phyloP scores from a whole-genome alignment of 2,329 filamentous ascomycete genomes.

The Xylaria sp. region DNA sequence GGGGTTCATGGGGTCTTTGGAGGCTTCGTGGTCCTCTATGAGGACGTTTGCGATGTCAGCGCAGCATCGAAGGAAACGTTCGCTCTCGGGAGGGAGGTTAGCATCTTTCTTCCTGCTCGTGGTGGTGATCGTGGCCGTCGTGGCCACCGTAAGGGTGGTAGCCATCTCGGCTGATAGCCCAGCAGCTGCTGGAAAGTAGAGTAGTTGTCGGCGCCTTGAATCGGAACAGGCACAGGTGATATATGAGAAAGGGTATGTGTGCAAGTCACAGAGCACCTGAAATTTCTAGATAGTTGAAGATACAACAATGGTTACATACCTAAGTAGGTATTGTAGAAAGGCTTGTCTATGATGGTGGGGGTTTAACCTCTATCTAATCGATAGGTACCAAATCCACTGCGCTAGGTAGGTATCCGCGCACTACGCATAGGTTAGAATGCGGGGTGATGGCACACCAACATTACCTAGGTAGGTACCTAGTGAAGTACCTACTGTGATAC shows the following conservation, averaged over 20 bases:
- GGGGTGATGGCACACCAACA: background rate
- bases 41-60: conserved; percentile 93
- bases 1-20: conserved; percentile 75
- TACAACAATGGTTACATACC: too few species aligned
- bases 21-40: conserved; percentile 91
- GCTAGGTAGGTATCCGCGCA: too few species aligned
- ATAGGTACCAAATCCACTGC: background rate
- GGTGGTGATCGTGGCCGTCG: conserved; percentile 63
- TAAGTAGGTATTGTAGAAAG: too few species aligned
- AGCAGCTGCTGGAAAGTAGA: background rate
- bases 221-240: background rate
- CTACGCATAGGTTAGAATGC: too few species aligned
- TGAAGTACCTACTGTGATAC: too few species aligned
- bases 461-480: too few species aligned
- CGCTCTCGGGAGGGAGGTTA: conserved; percentile 89
- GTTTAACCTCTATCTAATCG: too few species aligned
- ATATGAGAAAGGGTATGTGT: background rate
- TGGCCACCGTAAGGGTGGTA: conserved; percentile 71
- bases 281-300: conserved; percentile 1
- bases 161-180: conserved; percentile 49
- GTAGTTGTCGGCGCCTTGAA: background rate
- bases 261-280: background rate
- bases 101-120: conserved; percentile 73
- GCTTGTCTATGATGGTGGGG: conserved; percentile 18
- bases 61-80: conserved; percentile 92